These are phyloP conservation scores for Leptographium galeiforme DNA, from an alignment of 2,329 filamentous ascomycete genomes.

Conservation along the genomic window DNA sequence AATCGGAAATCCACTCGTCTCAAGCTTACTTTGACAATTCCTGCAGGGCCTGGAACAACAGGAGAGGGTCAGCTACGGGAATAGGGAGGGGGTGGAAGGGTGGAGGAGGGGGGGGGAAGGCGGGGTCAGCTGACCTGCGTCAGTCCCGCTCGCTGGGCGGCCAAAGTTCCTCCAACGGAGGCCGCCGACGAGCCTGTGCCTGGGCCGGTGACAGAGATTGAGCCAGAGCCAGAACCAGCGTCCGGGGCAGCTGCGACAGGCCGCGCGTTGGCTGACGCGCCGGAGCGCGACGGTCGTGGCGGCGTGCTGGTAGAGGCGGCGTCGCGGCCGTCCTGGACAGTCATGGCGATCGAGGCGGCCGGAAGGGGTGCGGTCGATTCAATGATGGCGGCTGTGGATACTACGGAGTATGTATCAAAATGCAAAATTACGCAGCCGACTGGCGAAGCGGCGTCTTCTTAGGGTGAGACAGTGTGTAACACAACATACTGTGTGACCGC, in stretches of 20 bases:
- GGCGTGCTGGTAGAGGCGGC: background rate
- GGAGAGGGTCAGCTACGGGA: background rate
- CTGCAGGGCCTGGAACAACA: conserved; percentile 7
- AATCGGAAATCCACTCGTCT: too few species aligned
- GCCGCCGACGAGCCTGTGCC: too few species aligned
- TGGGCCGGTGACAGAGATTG: too few species aligned
- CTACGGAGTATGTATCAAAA: too few species aligned
- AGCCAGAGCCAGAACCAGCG: background rate
- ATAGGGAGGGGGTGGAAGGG: too few species aligned
- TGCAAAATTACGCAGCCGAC: too few species aligned
- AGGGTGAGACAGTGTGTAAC: too few species aligned
- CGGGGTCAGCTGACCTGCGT: conserved; percentile 6
- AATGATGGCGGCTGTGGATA: too few species aligned
- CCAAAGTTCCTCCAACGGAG: background rate
- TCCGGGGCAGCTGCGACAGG: background rate
- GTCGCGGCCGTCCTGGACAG: background rate
- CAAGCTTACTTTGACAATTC: conserved; percentile 7
- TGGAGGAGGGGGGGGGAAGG: background rate
- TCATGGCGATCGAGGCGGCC: background rate
- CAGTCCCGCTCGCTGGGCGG: conserved; percentile 4
- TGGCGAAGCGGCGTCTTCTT: too few species aligned
- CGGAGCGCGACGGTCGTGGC: background rate
- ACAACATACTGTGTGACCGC: too few species aligned
- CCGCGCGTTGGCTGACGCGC: background rate
- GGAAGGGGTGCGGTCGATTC: too few species aligned